Conservation (phyloP, 2,329 filamentous ascomycete genomes). For the Talaromyces amestolkiae region DNA sequence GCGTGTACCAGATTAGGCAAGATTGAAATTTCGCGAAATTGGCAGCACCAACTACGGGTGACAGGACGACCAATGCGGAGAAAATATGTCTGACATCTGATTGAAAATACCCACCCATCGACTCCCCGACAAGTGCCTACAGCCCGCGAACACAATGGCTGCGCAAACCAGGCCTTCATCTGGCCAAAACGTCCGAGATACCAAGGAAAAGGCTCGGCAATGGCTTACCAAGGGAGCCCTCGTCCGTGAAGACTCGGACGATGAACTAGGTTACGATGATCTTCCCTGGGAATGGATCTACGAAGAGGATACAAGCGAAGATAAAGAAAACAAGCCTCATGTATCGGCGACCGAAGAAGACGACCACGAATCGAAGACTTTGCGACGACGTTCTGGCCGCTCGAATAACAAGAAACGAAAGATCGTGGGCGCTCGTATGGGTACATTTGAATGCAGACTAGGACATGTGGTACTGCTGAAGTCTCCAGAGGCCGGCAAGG, state of each 20-base stretch:
- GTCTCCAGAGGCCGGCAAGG: constrained; percentile 78
- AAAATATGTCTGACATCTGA: background rate
- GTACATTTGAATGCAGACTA: constrained; percentile 72
- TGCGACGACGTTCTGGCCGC: constrained; percentile 31
- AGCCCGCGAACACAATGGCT: background rate
- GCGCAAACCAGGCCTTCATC: background rate
- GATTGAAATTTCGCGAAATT: constrained; percentile 3
- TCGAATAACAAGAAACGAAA: constrained; percentile 35
- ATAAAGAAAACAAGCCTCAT: constrained; percentile 24
- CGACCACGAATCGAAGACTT: constrained; percentile 25
- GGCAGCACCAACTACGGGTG: background rate
- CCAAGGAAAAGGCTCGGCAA: constrained; percentile 42
- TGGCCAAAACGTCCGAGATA: constrained; percentile 23
- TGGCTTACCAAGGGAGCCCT: constrained; percentile 62
- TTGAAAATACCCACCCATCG: background rate
- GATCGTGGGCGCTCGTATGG: constrained; percentile 81
- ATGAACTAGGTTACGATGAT: constrained; percentile 74
- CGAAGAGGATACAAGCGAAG: constrained; percentile 31
- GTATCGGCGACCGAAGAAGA: constrained; percentile 21
- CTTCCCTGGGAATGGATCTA: constrained; percentile 80
- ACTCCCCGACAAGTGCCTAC: background rate
- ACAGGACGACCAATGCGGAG: background rate
- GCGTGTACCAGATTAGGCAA: constrained; percentile 13
- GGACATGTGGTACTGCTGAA: constrained; percentile 86
- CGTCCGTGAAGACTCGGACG: constrained; percentile 76